Evolutionary conservation across 2,329 filamentous ascomycete genomes (phyloP).

Genomic region (Polychaeton citri): DNA sequence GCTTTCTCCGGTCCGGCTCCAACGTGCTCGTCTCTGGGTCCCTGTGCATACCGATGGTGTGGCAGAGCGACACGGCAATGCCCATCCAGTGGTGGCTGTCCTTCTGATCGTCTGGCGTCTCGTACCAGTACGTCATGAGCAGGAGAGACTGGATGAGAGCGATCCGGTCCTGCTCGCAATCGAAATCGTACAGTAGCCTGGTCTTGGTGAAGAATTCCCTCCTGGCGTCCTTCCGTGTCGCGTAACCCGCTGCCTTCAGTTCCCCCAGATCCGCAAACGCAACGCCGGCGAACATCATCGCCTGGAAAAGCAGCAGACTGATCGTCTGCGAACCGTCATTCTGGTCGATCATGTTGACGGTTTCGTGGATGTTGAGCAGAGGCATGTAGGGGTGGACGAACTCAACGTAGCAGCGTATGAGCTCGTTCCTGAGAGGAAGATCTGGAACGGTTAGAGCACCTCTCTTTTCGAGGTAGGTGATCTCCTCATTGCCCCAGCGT

Average conservation of each 20-base stretch:
- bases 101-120: constrained; percentile 91
- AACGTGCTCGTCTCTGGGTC: constrained; percentile 62
- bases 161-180: constrained; percentile 84
- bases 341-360: constrained; percentile 46
- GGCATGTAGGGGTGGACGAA: constrained; percentile 94
- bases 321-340: constrained; percentile 57
- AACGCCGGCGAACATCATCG: constrained; percentile 85
- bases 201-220: constrained; percentile 83
- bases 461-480: constrained; percentile 71
- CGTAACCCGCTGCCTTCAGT: constrained; percentile 64
- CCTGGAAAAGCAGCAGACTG: constrained; percentile 81
- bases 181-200: constrained; percentile 83
- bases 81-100: constrained; percentile 99
- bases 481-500: constrained; percentile 67
- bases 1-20: constrained; percentile 56
- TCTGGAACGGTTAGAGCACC: constrained; percentile 69
- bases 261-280: constrained; percentile 75
- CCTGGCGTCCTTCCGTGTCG: constrained; percentile 64
- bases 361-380: constrained; percentile 55
- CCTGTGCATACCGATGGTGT: constrained; percentile 85
- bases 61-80: constrained; percentile 79
- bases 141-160: constrained; percentile 77
- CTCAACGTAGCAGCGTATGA: constrained; percentile 72
- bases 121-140: constrained; percentile 95
- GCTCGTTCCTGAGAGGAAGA: constrained; percentile 57